A percentile compares a stretch with the other conserved stretches of the same genome.
phyloP scores from a whole-genome alignment of 2,329 filamentous ascomycete species.

The Aspergillus ruber region DNA sequence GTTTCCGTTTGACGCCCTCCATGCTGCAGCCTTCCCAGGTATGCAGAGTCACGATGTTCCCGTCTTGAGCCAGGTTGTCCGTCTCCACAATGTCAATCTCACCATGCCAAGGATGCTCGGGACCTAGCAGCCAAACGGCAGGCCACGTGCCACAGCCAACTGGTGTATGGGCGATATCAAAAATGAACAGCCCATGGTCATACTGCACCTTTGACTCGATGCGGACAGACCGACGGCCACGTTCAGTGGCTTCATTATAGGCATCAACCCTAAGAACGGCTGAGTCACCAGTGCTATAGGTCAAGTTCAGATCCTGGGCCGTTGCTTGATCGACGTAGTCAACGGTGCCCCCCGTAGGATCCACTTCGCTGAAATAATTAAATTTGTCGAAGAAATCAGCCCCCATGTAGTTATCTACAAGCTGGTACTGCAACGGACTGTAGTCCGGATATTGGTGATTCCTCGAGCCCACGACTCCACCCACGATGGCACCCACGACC shows the following conservation, averaged over 20 bases:
- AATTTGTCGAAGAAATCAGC: constrained; percentile 40
- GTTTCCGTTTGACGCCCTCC: neutral
- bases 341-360: constrained; percentile 38
- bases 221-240: neutral
- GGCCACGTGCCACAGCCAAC: neutral
- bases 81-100: neutral
- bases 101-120: neutral
- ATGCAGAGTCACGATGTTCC: neutral
- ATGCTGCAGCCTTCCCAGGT: neutral
- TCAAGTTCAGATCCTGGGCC: neutral
- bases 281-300: neutral
- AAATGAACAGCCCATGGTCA: neutral
- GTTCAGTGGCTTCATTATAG: neutral
- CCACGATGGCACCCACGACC: neutral
- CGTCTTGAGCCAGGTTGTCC: neutral
- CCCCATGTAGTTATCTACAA: constrained; percentile 35
- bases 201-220: neutral
- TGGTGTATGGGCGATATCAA: neutral
- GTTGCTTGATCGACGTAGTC: constrained; percentile 28
- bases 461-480: neutral
- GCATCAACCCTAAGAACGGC: neutral
- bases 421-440: constrained; percentile 24
- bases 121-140: neutral
- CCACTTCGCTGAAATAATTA: constrained; percentile 34
- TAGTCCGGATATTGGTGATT: neutral